Conservation (phyloP, 1,284 basidiomycete genomes). For the Singerocomus rubriflavus region DNA sequence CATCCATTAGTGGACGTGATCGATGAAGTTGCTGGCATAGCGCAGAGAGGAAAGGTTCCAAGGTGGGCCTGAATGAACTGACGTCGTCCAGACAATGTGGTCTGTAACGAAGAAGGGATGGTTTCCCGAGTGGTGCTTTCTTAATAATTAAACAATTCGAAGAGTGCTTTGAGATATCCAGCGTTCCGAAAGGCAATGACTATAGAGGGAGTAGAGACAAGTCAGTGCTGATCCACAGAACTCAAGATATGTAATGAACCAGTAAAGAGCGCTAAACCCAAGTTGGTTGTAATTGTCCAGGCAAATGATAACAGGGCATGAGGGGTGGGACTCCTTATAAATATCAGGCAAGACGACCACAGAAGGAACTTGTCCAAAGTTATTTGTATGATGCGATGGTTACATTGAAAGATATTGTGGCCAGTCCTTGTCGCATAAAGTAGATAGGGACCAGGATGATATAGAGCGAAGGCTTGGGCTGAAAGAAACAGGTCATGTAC, state of each 20-base stretch:
- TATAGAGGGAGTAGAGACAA: background rate
- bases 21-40: slow-evolving; percentile 11
- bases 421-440: slow-evolving; percentile 16
- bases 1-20: background rate
- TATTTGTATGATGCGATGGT: slow-evolving; percentile 1
- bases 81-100: background rate
- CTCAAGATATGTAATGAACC: slow-evolving; percentile 8
- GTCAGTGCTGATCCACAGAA: slow-evolving; percentile 2
- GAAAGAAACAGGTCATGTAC: no score
- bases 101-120: background rate
- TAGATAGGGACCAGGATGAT: slow-evolving; percentile 11
- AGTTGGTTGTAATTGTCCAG: slow-evolving; percentile 8
- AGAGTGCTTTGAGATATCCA: background rate
- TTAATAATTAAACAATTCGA: slow-evolving; percentile 1
- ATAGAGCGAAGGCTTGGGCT: background rate
- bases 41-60: background rate
- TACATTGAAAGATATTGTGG: slow-evolving; percentile 13
- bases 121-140: background rate
- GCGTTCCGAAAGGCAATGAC: slow-evolving; percentile 1
- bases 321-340: slow-evolving; percentile 20
- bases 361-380: background rate
- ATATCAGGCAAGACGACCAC: background rate
- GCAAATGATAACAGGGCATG: slow-evolving; percentile 7
- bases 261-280: slow-evolving; percentile 1
- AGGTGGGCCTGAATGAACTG: background rate